phyloP scores from a whole-genome alignment of 2,329 filamentous ascomycete species.

The Fusarium abutilonis region DNA sequence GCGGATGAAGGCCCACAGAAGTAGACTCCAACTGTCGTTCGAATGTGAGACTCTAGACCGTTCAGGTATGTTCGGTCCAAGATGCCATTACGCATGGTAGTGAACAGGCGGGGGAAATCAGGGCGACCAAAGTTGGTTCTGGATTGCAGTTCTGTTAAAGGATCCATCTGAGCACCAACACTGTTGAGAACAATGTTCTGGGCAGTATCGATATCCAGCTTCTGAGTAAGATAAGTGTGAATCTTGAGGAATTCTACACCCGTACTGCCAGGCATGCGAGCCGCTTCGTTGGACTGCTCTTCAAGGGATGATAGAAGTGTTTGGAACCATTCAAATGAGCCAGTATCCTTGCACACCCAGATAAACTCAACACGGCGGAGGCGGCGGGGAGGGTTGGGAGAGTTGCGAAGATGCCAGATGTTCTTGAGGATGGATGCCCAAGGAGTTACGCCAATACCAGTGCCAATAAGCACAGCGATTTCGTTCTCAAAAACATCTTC shows the following conservation, averaged over 20 bases:
- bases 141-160: slow-evolving; percentile 87
- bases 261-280: slow-evolving; percentile 72
- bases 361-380: slow-evolving; percentile 97
- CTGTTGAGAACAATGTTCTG: slow-evolving; percentile 98
- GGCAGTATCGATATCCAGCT: slow-evolving; percentile 88
- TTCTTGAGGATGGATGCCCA: slow-evolving; percentile 94
- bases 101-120: slow-evolving; percentile 83
- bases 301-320: slow-evolving; percentile 91
- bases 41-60: slow-evolving; percentile 78
- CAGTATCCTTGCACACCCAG: slow-evolving; percentile 97
- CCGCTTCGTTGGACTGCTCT: slow-evolving; percentile 78
- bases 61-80: slow-evolving; percentile 84
- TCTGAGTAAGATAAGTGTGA: slow-evolving; percentile 96
- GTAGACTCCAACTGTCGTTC: slow-evolving; percentile 93
- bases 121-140: slow-evolving; percentile 95
- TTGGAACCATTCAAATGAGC: slow-evolving; percentile 99
- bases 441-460: slow-evolving; percentile 86
- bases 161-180: slow-evolving; percentile 87
- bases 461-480: slow-evolving; percentile 85
- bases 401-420: slow-evolving; percentile 94
- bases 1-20: slow-evolving; percentile 89
- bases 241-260: slow-evolving; percentile 92
- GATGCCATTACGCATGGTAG: slow-evolving; percentile 88
- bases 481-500: slow-evolving; percentile 97
- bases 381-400: slow-evolving; percentile 87